phyloP scores from a whole-genome alignment of 768 basidiomycete genomes.

The Tylopilus sp. region DNA sequence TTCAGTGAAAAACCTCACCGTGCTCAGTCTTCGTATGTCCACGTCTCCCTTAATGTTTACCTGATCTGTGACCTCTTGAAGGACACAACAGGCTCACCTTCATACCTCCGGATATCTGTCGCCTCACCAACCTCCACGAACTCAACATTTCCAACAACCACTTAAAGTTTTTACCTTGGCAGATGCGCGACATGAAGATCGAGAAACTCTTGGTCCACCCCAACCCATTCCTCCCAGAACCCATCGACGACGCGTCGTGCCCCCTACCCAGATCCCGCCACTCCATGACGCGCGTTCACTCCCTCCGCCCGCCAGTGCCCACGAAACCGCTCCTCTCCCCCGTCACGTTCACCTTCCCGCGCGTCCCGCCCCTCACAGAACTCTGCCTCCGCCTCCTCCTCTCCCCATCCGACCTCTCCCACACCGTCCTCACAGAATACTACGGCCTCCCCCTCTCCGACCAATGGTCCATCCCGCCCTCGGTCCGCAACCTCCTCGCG shows the following conservation, averaged over 20 bases:
- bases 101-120: slow-evolving; percentile 62
- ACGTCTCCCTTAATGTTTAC: background rate
- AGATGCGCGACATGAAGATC: slow-evolving; percentile 59
- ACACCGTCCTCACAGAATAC: slow-evolving; percentile 18
- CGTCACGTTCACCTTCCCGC: slow-evolving; percentile 17
- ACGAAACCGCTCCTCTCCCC: slow-evolving; percentile 19
- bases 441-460: slow-evolving; percentile 33
- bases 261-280: slow-evolving; percentile 9
- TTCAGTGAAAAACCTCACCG: slow-evolving; percentile 50
- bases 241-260: slow-evolving; percentile 4
- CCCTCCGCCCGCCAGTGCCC: slow-evolving; percentile 1
- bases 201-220: slow-evolving; percentile 46
- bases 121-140: slow-evolving; percentile 50
- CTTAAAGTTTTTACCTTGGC: slow-evolving; percentile 59
- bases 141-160: slow-evolving; percentile 62
- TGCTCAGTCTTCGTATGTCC: slow-evolving; percentile 61
- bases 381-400: slow-evolving; percentile 38
- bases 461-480: slow-evolving; percentile 23
- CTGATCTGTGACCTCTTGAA: slow-evolving; percentile 30
- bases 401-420: slow-evolving; percentile 17
- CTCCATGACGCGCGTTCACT: slow-evolving; percentile 9
- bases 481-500: slow-evolving; percentile 24
- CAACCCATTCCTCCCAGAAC: slow-evolving; percentile 53
- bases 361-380: slow-evolving; percentile 34
- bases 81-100: slow-evolving; percentile 54